A percentile compares a stretch with the other conserved stretches of the same genome.
Conservation (phyloP, 2,329 filamentous ascomycete species). For the Stagonosporopsis rhizophila region DNA sequence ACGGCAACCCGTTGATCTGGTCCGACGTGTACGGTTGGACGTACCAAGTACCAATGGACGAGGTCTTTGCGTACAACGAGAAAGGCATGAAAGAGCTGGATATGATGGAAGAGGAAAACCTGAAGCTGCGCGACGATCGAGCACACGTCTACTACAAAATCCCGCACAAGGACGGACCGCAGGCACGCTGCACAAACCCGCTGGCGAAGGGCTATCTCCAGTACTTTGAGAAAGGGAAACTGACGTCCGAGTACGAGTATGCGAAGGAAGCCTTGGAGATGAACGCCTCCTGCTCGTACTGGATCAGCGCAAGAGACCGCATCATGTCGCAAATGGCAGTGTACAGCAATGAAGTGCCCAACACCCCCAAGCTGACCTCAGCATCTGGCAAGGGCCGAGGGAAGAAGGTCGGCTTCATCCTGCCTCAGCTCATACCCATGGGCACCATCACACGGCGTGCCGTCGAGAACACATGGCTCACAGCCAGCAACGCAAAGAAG, state of each 20-base stretch:
- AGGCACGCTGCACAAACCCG: slow-evolving; percentile 82
- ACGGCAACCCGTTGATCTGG: slow-evolving; percentile 89
- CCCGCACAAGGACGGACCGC: slow-evolving; percentile 93
- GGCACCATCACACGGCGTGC: slow-evolving; percentile 93
- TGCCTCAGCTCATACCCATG: slow-evolving; percentile 97
- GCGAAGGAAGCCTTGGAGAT: slow-evolving; percentile 96
- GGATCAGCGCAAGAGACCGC: slow-evolving; percentile 93
- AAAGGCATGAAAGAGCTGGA: slow-evolving; percentile 78
- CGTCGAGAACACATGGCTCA: slow-evolving; percentile 98
- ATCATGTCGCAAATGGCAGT: slow-evolving; percentile 97
- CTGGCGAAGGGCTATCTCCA: slow-evolving; percentile 88
- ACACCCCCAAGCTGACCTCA: slow-evolving; percentile 30
- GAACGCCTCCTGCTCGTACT: slow-evolving; percentile 99
- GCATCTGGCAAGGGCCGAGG: slow-evolving; percentile 31
- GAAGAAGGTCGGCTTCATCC: slow-evolving; percentile 74
- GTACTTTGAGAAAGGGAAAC: slow-evolving; percentile 88
- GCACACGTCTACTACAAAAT: slow-evolving; percentile 83
- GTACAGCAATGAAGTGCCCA: slow-evolving; percentile 69
- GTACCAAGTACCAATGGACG: slow-evolving; percentile 73
- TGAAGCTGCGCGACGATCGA: slow-evolving; percentile 69
- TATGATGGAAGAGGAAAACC: slow-evolving; percentile 75
- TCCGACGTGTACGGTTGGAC: slow-evolving; percentile 94
- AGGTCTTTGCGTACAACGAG: slow-evolving; percentile 70
- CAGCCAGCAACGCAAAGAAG: slow-evolving; percentile 93
- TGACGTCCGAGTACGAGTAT: slow-evolving; percentile 87